phyloP scores from a whole-genome alignment of 1,284 basidiomycete species.

The Amylostereum areolatum region DNA sequence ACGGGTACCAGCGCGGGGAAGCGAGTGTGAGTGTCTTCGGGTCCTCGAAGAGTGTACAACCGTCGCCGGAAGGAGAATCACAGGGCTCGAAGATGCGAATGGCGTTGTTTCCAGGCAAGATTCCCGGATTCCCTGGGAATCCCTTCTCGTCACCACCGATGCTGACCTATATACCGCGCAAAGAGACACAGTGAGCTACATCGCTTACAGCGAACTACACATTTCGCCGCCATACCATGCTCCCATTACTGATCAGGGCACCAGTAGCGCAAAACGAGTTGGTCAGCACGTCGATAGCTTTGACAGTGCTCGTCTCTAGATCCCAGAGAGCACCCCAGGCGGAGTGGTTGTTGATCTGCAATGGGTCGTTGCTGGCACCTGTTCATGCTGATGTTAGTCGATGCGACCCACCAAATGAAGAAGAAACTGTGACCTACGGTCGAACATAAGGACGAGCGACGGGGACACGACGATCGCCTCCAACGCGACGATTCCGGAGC shows the following conservation, averaged over 20 bases:
- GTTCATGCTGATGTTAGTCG: neutral
- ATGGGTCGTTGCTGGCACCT: conserved; percentile 24
- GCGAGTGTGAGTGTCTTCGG: conserved; percentile 30
- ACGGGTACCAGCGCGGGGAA: conserved; percentile 38
- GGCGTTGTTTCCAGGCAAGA: conserved; percentile 27
- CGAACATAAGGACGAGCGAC: conserved; percentile 32
- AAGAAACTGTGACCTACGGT: conserved; percentile 26
- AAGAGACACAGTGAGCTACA: neutral
- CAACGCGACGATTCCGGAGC: conserved; percentile 33
- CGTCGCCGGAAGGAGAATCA: conserved; percentile 26
- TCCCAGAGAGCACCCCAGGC: conserved; percentile 39
- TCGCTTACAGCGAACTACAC: conserved; percentile 16
- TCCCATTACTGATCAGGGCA: conserved; percentile 35
- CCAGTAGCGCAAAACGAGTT: conserved; percentile 44
- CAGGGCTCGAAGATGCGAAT: conserved; percentile 33
- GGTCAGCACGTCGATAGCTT: conserved; percentile 31
- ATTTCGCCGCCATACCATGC: conserved; percentile 23
- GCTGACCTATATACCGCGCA: neutral
- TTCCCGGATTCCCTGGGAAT: conserved; percentile 31
- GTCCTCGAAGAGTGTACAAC: conserved; percentile 36
- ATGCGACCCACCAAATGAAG: neutral
- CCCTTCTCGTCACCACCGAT: conserved; percentile 33
- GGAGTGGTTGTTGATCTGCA: conserved; percentile 28
- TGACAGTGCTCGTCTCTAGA: conserved; percentile 27
- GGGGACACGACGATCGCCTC: conserved; percentile 36